Percentiles rank a stretch among this genome's conserved stretches.
Evolutionary conservation across 2,329 filamentous ascomycete species (phyloP).

Genomic region (Drechslerella coelobrocha): DNA sequence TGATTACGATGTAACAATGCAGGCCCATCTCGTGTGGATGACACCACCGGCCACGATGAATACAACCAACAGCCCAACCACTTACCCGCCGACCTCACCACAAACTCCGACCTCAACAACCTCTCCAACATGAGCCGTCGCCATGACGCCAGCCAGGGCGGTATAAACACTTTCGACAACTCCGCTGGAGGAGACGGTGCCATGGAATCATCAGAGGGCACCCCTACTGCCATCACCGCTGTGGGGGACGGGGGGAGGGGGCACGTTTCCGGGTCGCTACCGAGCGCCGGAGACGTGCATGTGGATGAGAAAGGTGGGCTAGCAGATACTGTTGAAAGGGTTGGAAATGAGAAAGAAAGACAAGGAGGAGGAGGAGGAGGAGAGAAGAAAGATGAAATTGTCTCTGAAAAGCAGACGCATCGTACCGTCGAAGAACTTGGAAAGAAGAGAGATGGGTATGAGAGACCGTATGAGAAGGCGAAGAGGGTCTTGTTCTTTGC

Average conservation of each 20-base stretch:
- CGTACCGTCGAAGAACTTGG: not conserved
- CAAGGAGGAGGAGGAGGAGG: no score
- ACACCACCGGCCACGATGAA: slow-evolving; percentile 58
- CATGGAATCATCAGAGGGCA: slow-evolving; percentile 28
- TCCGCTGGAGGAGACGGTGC: slow-evolving; percentile 36
- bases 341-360: no score
- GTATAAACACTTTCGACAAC: slow-evolving; percentile 42
- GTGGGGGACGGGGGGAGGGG: slow-evolving; percentile 40
- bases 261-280: slow-evolving; percentile 34
- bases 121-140: slow-evolving; percentile 60
- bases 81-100: slow-evolving; percentile 66
- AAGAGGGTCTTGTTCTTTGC: slow-evolving; percentile 43
- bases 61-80: slow-evolving; percentile 66
- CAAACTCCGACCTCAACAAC: slow-evolving; percentile 65
- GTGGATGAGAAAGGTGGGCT: slow-evolving; percentile 35
- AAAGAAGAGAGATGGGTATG: not conserved
- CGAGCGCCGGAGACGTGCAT: slow-evolving; percentile 35
- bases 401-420: not conserved
- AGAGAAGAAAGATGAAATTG: slow-evolving; percentile 10
- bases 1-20: not conserved
- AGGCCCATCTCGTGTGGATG: slow-evolving; percentile 61
- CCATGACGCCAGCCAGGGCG: slow-evolving; percentile 38
- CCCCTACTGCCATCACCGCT: slow-evolving; percentile 25
- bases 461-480: slow-evolving; percentile 13
- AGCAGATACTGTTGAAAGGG: slow-evolving; percentile 31